phyloP scores from a whole-genome alignment of 331 rosid species.

The Acacia concinna region DNA sequence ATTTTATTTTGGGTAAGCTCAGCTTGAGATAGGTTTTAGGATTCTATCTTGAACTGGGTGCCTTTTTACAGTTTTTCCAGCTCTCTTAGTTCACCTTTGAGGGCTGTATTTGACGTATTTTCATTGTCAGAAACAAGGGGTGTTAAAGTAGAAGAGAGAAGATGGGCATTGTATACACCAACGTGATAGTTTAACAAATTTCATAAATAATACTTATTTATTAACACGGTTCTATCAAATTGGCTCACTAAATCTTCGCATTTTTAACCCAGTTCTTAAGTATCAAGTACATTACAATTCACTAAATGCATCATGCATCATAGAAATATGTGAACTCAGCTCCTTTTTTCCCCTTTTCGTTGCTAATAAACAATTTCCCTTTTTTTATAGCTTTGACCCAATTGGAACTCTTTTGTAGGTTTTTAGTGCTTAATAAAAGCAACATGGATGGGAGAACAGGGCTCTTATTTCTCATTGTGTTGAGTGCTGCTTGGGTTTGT shows the following conservation, averaged over 20 bases:
- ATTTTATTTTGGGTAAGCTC: not conserved
- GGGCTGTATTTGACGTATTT: not conserved
- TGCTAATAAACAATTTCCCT: not conserved
- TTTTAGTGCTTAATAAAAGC: constrained; percentile 41
- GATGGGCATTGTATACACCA: not conserved
- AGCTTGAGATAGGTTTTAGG: not conserved
- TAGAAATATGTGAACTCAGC: not conserved
- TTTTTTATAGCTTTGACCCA: not conserved
- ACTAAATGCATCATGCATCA: not conserved
- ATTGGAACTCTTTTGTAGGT: constrained; percentile 1
- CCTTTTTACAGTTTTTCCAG: not conserved
- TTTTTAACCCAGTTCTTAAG: not conserved
- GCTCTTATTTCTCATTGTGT: constrained; percentile 51
- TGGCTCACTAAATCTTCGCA: constrained; percentile 4
- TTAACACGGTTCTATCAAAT: constrained; percentile 2
- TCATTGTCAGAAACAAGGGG: too few species aligned
- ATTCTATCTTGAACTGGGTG: not conserved
- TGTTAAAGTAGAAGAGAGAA: not conserved
- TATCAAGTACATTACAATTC: not conserved
- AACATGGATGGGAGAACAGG: constrained; percentile 66
- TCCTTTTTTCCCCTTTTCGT: not conserved
- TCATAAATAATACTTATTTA: not conserved
- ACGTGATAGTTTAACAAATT: not conserved
- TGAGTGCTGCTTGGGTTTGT: constrained; percentile 62
- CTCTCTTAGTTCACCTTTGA: not conserved